Conservation (phyloP, 257 asterid genomes). For the Coffea eugenioides region DNA sequence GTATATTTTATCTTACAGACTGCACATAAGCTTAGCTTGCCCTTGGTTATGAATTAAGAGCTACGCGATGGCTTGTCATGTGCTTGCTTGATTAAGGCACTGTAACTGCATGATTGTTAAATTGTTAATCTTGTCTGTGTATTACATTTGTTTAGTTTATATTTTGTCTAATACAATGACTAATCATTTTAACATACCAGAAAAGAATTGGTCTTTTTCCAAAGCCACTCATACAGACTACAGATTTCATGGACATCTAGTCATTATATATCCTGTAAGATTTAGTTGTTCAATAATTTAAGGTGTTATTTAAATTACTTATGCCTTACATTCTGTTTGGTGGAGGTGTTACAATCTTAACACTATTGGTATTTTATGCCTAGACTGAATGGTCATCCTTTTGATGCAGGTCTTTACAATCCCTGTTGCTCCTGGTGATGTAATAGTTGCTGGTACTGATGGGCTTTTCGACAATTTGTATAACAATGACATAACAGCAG, state of each 20-base stretch:
- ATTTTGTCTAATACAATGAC: not conserved
- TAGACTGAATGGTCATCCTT: constrained; percentile 8
- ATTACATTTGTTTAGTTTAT: not conserved
- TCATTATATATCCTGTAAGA: not conserved
- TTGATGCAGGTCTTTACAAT: constrained; percentile 73
- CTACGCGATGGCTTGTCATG: not conserved
- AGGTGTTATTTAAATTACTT: not conserved
- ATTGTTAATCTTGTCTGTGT: not conserved
- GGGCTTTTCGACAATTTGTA: constrained; percentile 97
- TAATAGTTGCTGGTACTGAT: constrained; percentile 92
- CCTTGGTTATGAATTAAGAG: not conserved
- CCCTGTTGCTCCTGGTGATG: constrained; percentile 92
- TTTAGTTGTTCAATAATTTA: not conserved
- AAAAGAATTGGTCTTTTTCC: not conserved
- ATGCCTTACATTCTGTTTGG: not conserved
- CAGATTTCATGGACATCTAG: not conserved
- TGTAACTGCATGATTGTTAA: not conserved
- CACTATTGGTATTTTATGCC: not conserved
- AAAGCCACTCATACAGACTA: not conserved
- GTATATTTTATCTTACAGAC: not conserved
- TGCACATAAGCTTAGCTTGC: not conserved
- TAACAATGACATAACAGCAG: constrained; percentile 71
- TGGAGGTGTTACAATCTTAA: not conserved
- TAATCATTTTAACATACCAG: not conserved
- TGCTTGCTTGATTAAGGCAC: not conserved